A percentile compares a stretch with the other conserved stretches of the same genome.
Conservation (phyloP, 805 yeast genomes). For the Tanozyma kutaoensis region DNA sequence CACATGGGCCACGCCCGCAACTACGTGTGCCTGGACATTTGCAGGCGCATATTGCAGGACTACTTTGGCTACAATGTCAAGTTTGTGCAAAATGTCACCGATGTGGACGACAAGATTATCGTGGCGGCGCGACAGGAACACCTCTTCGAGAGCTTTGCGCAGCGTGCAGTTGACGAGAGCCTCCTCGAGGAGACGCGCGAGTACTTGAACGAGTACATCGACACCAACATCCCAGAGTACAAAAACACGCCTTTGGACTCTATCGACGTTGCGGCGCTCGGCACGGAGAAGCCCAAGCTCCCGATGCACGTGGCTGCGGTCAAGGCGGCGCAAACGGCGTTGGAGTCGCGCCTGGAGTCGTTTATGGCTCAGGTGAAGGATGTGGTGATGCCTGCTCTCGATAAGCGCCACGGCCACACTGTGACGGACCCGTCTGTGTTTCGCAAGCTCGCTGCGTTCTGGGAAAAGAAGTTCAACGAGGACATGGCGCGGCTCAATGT, state of each 20-base stretch:
- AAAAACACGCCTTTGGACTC: conserved; percentile 25
- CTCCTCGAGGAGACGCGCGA: conserved; percentile 24
- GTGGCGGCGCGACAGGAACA: conserved; percentile 85
- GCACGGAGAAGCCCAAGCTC: conserved; percentile 61
- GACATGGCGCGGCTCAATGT: conserved; percentile 86
- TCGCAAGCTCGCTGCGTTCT: conserved; percentile 67
- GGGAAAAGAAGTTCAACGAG: conserved; percentile 76
- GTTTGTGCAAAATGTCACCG: conserved; percentile 96
- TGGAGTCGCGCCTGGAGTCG: conserved; percentile 11
- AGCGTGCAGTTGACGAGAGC: conserved; percentile 15
- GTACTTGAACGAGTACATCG: conserved; percentile 37
- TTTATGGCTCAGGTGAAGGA: conserved; percentile 51
- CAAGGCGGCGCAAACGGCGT: conserved; percentile 1
- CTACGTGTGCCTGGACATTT: conserved; percentile 88
- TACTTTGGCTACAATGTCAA: conserved; percentile 82
- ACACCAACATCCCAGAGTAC: conserved; percentile 40
- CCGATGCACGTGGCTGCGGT: conserved; percentile 62
- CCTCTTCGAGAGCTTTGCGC: conserved; percentile 37
- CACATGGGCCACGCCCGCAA: conserved; percentile 99
- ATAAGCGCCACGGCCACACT: conserved; percentile 54
- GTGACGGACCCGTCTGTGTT: conserved; percentile 81
- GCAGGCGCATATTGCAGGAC: conserved; percentile 77
- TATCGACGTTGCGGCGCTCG: conserved; percentile 36
- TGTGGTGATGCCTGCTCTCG: conserved; percentile 62
- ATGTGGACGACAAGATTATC: conserved; percentile 94